phyloP scores from a whole-genome alignment of 208 protist genomes.

The Acanthamoeba healyi region DNA sequence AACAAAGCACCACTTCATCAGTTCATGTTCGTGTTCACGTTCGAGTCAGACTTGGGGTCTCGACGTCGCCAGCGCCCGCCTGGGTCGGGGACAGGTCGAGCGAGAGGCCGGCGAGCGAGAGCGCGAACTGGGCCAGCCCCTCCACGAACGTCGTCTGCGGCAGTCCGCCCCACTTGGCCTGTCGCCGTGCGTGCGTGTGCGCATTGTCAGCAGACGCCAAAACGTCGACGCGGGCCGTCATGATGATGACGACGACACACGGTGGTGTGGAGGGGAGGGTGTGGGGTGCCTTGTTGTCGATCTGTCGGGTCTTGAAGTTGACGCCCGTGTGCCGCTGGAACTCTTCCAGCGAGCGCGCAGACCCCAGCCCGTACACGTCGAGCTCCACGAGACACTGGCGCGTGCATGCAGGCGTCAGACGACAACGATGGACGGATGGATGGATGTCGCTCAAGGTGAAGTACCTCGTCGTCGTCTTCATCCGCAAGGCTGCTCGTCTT shows the following conservation, averaged over 20 bases:
- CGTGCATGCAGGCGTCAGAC: not conserved
- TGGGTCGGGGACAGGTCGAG: not conserved
- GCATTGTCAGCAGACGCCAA: not conserved
- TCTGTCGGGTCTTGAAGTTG: not conserved
- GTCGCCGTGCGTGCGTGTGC: not conserved
- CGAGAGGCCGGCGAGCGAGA: conserved; percentile 4
- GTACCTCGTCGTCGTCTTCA: not conserved
- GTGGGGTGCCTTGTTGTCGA: not conserved
- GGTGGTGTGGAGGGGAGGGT: too few species aligned
- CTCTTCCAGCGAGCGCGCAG: not conserved
- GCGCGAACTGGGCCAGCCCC: conserved; percentile 10
- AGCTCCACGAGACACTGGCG: not conserved
- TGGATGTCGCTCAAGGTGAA: too few species aligned
- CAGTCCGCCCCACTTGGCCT: conserved; percentile 29
- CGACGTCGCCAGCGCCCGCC: too few species aligned
- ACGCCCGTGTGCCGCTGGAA: conserved; percentile 34
- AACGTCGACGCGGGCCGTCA: too few species aligned
- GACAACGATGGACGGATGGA: too few species aligned
- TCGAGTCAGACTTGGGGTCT: too few species aligned
- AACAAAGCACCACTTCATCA: too few species aligned
- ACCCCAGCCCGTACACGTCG: not conserved
- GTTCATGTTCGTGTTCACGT: too few species aligned
- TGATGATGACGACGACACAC: not conserved
- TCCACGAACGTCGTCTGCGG: not conserved
- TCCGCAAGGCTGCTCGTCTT: not conserved